Evolutionary conservation across 2,329 filamentous ascomycete genomes (phyloP).

Genomic region (Proliferodiscus dingleyae): DNA sequence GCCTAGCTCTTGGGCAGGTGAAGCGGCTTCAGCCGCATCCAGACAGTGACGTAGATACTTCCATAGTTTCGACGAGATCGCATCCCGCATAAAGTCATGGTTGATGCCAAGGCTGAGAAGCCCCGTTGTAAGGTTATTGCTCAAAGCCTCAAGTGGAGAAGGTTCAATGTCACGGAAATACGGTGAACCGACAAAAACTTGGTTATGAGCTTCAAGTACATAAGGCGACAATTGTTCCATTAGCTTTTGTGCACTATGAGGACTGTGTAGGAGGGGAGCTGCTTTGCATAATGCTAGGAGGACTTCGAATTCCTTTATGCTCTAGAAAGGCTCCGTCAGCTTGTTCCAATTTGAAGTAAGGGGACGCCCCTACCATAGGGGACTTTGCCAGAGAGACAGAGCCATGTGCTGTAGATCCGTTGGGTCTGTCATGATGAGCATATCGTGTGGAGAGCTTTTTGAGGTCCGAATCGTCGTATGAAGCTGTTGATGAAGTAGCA

Average conservation of each 20-base stretch:
- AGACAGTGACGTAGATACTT: constrained; percentile 69
- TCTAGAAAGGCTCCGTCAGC: constrained; percentile 45
- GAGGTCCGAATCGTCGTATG: constrained; percentile 59
- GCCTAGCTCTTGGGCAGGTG: constrained; percentile 49
- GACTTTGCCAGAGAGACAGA: constrained; percentile 44
- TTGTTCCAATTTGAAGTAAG: neutral
- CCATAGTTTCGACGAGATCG: constrained; percentile 62
- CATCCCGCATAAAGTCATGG: constrained; percentile 63
- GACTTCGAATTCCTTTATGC: constrained; percentile 85
- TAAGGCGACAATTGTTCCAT: constrained; percentile 78
- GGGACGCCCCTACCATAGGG: constrained; percentile 50
- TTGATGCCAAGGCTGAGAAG: constrained; percentile 75
- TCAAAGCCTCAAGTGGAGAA: constrained; percentile 81
- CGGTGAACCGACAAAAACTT: constrained; percentile 73
- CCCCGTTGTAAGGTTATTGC: constrained; percentile 72
- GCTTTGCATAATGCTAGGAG: constrained; percentile 88
- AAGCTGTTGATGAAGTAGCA: constrained; percentile 46
- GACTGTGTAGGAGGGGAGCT: constrained; percentile 66
- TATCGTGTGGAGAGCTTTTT: constrained; percentile 57
- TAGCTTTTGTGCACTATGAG: constrained; percentile 71
- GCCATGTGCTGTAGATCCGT: constrained; percentile 43
- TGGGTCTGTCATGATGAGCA: constrained; percentile 40
- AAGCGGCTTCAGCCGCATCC: constrained; percentile 52
- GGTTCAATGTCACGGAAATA: constrained; percentile 79
- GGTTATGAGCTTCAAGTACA: constrained; percentile 76